Conservation (phyloP, 2,329 filamentous ascomycete species). For the Parascedosporium putredinis region DNA sequence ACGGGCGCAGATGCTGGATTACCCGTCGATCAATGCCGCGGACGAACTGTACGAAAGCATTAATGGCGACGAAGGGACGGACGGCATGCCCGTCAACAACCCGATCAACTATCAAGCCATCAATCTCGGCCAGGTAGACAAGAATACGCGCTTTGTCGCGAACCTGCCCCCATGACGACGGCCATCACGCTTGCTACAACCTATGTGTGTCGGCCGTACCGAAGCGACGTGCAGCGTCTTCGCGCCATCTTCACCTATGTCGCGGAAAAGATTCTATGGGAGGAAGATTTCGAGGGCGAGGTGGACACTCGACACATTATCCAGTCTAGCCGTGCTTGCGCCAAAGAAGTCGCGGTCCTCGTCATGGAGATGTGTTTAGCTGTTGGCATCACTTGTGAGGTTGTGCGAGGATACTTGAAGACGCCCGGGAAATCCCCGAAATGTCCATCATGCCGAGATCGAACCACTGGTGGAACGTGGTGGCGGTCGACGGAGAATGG, state of each 20-base stretch:
- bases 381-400: constrained; percentile 77
- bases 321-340: constrained; percentile 70
- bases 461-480: constrained; percentile 97
- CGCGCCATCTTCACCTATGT: constrained; percentile 97
- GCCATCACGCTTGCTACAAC: constrained; percentile 75
- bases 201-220: constrained; percentile 87
- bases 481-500: constrained; percentile 90
- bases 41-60: constrained; percentile 78
- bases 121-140: constrained; percentile 83
- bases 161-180: constrained; percentile 75
- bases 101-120: constrained; percentile 71
- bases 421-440: constrained; percentile 76
- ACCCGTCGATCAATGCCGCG: constrained; percentile 77
- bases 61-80: constrained; percentile 80
- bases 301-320: constrained; percentile 77
- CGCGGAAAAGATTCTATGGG: constrained; percentile 88
- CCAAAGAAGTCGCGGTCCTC: constrained; percentile 79
- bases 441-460: constrained; percentile 71
- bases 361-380: constrained; percentile 91
- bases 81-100: constrained; percentile 73
- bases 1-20: constrained; percentile 88
- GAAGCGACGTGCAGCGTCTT: constrained; percentile 85
- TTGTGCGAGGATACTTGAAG: constrained; percentile 86
- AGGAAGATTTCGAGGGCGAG: constrained; percentile 83
- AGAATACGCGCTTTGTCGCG: constrained; percentile 84